Evolutionary conservation across 2,329 filamentous ascomycete species (phyloP), one percentile per base, ranked within the genome.

Genomic region (Fusarium beomiforme): DNA sequence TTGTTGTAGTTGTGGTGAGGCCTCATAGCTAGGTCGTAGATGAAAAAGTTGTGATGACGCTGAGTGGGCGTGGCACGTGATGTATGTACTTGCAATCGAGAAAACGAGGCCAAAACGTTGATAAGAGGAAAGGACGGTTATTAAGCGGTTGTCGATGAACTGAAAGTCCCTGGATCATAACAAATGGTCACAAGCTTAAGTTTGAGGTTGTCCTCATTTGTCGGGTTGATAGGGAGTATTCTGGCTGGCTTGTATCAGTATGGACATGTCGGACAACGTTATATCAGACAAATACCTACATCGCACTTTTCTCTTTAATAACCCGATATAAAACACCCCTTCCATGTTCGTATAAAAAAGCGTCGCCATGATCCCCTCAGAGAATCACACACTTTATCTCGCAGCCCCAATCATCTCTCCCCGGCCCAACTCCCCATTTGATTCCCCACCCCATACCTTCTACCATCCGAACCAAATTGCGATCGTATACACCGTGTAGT

Each of bases 341-440:
- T 26, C 39, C 5, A 33, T 26, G 24, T 36, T n/a, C 46, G 21
- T 36, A 60, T 8, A 31, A 41, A 26, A 26, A 36, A 26, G 33
- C 55, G 51, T 53, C 24, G 19, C 2, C 17, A 39, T 39, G n/a
- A 42, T 14, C 26, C n/a, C 63, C n/a, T 80, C 72, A 79, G 41
- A 82, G 51, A 59, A 82, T 66, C 55, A 76, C 78, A 61, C 79
- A 81, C 67, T 75, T 78, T 42, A 82, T 59, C 54, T 82, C 81
- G 34, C 80, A 73, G 2, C 81, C 81, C 77, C 78, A 82, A 56
- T 82, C 79, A 17, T 79, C 78, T 46, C 75, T 76, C 6, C 75
- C 77, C 8, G 85, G 84, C 3, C 87, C 87, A 14, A 78, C 51
- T 2, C 87, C 87, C 80, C 85, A 83, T 44, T 85, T 84, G 44